Evolutionary conservation across 345 rosid genomes (phyloP).

Genomic region (Jatropha curcas): DNA sequence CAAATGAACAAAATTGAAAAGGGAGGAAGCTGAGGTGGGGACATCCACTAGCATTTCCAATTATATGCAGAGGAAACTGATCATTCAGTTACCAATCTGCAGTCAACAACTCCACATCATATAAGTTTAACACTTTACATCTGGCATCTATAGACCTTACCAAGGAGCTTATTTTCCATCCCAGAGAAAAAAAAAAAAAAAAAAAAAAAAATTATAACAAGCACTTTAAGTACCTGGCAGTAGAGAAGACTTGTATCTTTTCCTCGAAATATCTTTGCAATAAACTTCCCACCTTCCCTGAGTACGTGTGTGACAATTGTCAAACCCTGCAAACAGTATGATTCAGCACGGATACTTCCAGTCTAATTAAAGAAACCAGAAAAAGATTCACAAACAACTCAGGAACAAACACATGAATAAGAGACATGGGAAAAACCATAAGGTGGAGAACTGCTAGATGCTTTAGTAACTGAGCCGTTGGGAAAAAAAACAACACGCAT

Average conservation of each 20-base stretch:
- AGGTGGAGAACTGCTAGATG: neutral
- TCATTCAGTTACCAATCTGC: neutral
- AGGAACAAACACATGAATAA: neutral
- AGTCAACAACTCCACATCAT: neutral
- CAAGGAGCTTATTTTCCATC: neutral
- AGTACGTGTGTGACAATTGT: conserved; percentile 87
- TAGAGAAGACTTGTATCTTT: conserved; percentile 96
- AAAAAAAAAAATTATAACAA: conserved; percentile 11
- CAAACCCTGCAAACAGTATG: conserved; percentile 57
- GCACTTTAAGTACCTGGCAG: conserved; percentile 62
- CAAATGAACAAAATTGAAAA: neutral
- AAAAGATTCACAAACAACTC: neutral
- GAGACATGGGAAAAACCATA: neutral
- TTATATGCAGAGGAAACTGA: neutral
- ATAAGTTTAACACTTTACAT: neutral
- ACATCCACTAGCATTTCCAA: neutral
- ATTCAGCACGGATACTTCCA: conserved; percentile 1
- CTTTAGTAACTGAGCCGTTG: neutral
- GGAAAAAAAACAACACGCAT: neutral
- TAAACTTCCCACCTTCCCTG: conserved; percentile 87
- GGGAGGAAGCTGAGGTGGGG: neutral
- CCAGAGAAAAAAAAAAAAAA: neutral
- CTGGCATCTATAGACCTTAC: neutral
- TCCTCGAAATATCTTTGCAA: conserved; percentile 97
- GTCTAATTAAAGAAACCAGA: conserved; percentile 1